These are phyloP conservation scores for Excoecaria cochinchinensis DNA, from an alignment of 345 rosid genomes.

Conservation along the genomic window DNA sequence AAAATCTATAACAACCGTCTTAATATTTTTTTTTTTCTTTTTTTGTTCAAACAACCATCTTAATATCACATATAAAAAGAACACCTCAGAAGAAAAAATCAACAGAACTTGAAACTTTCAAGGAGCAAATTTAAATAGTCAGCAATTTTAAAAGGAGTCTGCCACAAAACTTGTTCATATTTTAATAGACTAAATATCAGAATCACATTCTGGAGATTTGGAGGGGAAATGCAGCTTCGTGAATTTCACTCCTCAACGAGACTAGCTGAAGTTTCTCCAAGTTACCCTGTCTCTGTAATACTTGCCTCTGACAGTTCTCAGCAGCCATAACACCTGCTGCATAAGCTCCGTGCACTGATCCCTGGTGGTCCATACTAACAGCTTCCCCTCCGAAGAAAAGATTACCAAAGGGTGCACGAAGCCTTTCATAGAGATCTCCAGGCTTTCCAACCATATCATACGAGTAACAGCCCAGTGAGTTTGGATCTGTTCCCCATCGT, in stretches of 20 bases:
- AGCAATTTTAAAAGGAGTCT: no score
- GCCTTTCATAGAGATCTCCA: conserved; percentile 59
- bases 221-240: conserved; percentile 59
- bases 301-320: conserved; percentile 54
- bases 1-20: no score
- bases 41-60: no score
- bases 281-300: conserved; percentile 46
- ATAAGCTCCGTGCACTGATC: conserved; percentile 89
- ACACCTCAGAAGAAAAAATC: no score
- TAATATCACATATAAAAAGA: no score
- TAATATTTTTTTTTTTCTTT: no score
- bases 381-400: conserved; percentile 92
- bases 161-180: neutral
- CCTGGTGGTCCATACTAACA: conserved; percentile 74
- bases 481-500: conserved; percentile 74
- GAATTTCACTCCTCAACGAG: conserved; percentile 41
- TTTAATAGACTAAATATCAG: neutral
- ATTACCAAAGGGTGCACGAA: conserved; percentile 61
- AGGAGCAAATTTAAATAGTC: no score
- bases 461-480: conserved; percentile 78
- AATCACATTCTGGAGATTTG: conserved; percentile 77
- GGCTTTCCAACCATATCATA: conserved; percentile 81
- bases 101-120: no score
- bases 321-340: conserved; percentile 73
- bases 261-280: conserved; percentile 45